phyloP scores from a whole-genome alignment of 164 flowering plant species.

The Taxillus chinensis region DNA sequence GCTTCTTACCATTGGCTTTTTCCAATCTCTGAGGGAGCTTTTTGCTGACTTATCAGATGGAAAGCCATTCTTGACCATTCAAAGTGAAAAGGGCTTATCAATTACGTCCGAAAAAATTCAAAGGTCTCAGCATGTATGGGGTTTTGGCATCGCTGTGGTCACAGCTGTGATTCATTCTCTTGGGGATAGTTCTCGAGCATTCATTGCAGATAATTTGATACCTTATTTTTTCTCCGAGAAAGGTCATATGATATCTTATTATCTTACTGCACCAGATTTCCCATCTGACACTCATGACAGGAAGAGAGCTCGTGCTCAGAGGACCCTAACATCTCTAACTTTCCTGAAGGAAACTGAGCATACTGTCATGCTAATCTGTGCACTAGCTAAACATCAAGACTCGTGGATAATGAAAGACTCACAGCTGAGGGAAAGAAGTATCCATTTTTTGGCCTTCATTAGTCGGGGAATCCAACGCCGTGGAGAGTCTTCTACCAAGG shows the following conservation, averaged over 20 bases:
- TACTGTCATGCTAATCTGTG: conserved; percentile 63
- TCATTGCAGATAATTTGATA: conserved; percentile 47
- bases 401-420: conserved; percentile 81
- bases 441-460: conserved; percentile 86
- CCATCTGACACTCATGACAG: conserved; percentile 59
- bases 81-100: conserved; percentile 15
- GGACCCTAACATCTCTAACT: conserved; percentile 41
- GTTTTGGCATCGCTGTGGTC: conserved; percentile 67
- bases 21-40: conserved; percentile 45
- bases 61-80: conserved; percentile 13
- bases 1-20: conserved; percentile 52
- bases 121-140: conserved; percentile 57
- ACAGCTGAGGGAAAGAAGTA: conserved; percentile 62
- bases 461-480: conserved; percentile 55
- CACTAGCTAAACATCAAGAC: conserved; percentile 47
- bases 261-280: conserved; percentile 61
- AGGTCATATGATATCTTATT: conserved; percentile 40
- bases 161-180: conserved; percentile 67
- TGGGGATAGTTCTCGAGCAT: conserved; percentile 40
- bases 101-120: conserved; percentile 25
- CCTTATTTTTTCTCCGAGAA: conserved; percentile 63
- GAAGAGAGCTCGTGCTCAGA: conserved; percentile 65
- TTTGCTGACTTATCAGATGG: conserved; percentile 35
- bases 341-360: conserved; percentile 67
- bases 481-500: conserved; percentile 42